Conservation (phyloP, 768 basidiomycete genomes). For the Mycena crocata region DNA sequence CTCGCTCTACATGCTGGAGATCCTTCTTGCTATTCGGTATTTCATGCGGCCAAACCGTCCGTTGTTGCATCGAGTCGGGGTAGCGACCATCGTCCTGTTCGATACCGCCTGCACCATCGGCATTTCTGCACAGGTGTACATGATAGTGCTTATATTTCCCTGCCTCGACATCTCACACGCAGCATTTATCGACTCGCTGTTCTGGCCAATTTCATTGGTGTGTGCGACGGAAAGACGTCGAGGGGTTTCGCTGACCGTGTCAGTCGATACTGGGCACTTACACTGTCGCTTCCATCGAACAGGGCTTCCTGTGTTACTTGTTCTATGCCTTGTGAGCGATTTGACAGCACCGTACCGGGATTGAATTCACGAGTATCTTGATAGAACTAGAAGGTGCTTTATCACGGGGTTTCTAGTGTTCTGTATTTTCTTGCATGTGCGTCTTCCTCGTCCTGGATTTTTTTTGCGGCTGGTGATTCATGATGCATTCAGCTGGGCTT, state of each 20-base stretch:
- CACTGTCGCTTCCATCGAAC: constrained; percentile 19
- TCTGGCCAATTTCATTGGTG: background rate
- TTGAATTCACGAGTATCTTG: background rate
- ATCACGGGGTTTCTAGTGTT: constrained; percentile 12
- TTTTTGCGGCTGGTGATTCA: background rate
- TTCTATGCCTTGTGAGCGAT: constrained; percentile 14
- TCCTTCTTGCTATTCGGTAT: constrained; percentile 7
- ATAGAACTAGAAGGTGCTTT: background rate
- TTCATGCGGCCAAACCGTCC: constrained; percentile 11
- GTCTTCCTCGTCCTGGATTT: background rate
- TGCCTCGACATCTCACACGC: background rate
- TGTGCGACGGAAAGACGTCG: too few species aligned
- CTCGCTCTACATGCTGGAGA: constrained; percentile 11
- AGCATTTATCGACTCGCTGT: background rate
- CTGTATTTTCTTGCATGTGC: constrained; percentile 16
- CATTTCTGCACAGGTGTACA: constrained; percentile 10
- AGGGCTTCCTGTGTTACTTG: constrained; percentile 15
- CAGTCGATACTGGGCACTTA: constrained; percentile 19
- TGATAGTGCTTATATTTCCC: background rate
- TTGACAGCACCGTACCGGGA: too few species aligned
- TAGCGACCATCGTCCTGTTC: background rate
- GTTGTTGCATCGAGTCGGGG: constrained; percentile 1
- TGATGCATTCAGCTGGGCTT: background rate
- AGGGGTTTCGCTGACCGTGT: too few species aligned
- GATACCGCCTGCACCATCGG: constrained; percentile 8